Percentiles rank a stretch among this genome's conserved stretches.
These are phyloP conservation scores for Kwoniella pini DNA, from an alignment of 768 basidiomycete species.

Conservation along the genomic window DNA sequence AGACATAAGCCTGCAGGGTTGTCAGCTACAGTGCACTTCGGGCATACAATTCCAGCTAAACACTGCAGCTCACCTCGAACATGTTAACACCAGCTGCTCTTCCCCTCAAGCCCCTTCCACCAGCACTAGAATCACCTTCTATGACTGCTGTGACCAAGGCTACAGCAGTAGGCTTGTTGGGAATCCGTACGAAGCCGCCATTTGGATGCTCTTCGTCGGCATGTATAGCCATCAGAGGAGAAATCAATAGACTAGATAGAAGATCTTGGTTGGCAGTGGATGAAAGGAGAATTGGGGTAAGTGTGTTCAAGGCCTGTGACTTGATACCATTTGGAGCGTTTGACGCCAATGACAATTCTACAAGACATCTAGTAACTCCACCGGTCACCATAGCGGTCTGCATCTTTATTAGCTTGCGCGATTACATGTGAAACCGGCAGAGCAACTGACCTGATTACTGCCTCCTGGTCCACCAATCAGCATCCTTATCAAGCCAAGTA, in stretches of 20 bases:
- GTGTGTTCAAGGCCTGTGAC: constrained; percentile 69
- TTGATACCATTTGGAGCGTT: constrained; percentile 88
- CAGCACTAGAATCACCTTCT: constrained; percentile 84
- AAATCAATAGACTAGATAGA: constrained; percentile 76
- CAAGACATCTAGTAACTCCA: constrained; percentile 67
- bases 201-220: constrained; percentile 68
- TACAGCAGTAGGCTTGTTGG: constrained; percentile 76
- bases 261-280: constrained; percentile 69
- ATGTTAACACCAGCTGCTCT: constrained; percentile 74
- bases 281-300: constrained; percentile 66
- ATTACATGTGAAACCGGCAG: background rate
- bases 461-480: constrained; percentile 62
- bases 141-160: constrained; percentile 77
- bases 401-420: background rate
- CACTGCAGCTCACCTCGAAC: constrained; percentile 68
- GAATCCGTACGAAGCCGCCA: constrained; percentile 63
- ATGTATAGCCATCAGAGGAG: constrained; percentile 61
- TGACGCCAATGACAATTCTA: constrained; percentile 87
- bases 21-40: no score
- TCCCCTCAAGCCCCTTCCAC: constrained; percentile 67
- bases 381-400: constrained; percentile 56
- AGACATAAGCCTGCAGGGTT: constrained; percentile 53
- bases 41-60: no score
- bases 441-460: constrained; percentile 55
- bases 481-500: constrained; percentile 81